phyloP scores from a whole-genome alignment of 2,329 filamentous ascomycete genomes.

The Penicillium sp. region DNA sequence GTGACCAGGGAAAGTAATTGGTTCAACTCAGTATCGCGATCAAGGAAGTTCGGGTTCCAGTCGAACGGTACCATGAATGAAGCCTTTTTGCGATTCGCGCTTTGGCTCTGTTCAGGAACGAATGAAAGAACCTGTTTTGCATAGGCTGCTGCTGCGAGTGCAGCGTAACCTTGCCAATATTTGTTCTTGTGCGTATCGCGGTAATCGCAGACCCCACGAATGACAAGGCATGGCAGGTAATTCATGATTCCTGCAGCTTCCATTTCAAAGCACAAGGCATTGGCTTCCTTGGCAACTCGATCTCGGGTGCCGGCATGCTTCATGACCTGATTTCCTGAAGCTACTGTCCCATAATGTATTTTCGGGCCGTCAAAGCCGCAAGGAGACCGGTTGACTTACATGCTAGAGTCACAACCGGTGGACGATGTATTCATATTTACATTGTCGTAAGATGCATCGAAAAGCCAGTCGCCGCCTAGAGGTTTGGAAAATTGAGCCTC shows the following conservation, averaged over 20 bases:
- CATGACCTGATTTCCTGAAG: conserved; percentile 9
- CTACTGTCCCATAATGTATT: conserved; percentile 6
- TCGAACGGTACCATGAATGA: too few relatives aligned
- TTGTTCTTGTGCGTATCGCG: conserved; percentile 2
- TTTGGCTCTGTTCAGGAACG: background rate
- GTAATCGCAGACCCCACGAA: too few relatives aligned
- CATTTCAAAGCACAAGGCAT: conserved; percentile 7
- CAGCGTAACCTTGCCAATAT: conserved; percentile 7
- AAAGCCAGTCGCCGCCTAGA: too few relatives aligned
- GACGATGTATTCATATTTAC: background rate
- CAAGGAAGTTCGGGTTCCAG: too few relatives aligned
- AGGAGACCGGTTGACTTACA: background rate
- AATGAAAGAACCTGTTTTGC: background rate
- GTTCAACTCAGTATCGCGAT: too few relatives aligned
- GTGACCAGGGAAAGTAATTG: too few relatives aligned
- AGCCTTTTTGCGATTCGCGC: too few relatives aligned
- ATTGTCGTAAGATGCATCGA: too few relatives aligned
- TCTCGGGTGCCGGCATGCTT: conserved; percentile 3
- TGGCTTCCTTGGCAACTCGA: background rate
- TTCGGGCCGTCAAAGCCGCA: background rate
- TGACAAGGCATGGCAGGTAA: background rate
- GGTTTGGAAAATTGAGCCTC: background rate
- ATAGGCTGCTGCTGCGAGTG: background rate
- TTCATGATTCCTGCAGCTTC: conserved; percentile 15
- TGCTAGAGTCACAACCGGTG: background rate